Conservation (phyloP, 208 protist species). For the Crithidia brevicula region DNA sequence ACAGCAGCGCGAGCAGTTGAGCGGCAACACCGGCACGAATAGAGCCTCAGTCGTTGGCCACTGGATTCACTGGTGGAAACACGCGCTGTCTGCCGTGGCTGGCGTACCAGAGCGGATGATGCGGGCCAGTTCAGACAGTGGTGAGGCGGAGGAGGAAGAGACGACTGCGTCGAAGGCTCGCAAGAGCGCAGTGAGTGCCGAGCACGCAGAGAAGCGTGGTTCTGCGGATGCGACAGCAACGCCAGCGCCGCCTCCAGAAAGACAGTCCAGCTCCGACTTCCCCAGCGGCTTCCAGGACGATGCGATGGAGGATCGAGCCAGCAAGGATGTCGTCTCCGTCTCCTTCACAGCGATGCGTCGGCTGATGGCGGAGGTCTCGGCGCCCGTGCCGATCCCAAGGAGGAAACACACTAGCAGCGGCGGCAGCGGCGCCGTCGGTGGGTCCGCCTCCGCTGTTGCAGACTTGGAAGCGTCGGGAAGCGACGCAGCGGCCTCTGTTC, state of each 20-base stretch:
- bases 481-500: background rate
- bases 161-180: background rate
- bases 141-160: constrained; percentile 2
- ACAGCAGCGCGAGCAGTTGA: background rate
- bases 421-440: background rate
- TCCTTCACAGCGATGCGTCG: constrained; percentile 22
- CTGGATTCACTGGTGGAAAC: constrained; percentile 16
- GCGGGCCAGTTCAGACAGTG: background rate
- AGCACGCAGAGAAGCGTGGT: no score
- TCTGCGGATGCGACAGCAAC: background rate
- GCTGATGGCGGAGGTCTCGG: constrained; percentile 27
- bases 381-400: constrained; percentile 4
- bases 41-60: background rate
- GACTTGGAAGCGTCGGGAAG: background rate
- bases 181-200: background rate
- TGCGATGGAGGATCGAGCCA: constrained; percentile 5
- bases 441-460: background rate
- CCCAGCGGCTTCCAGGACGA: constrained; percentile 13
- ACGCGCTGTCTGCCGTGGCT: background rate
- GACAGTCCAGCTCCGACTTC: background rate
- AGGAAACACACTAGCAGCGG: background rate
- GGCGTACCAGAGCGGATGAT: background rate
- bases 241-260: background rate
- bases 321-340: constrained; percentile 21
- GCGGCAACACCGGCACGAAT: background rate